phyloP scores from a whole-genome alignment of 306 rosid genomes.

The Spatholobus suberectus region DNA sequence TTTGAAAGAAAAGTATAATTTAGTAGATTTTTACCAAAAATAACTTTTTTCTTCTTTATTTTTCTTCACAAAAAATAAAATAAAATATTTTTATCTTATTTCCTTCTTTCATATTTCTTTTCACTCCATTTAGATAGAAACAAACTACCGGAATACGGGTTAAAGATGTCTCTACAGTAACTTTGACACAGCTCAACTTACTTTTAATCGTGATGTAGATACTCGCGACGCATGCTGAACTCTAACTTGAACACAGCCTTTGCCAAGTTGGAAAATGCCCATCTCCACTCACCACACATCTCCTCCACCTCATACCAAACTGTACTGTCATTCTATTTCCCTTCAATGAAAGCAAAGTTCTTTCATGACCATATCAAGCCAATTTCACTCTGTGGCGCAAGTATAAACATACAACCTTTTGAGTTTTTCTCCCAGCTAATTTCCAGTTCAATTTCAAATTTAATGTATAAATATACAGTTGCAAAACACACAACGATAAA shows the following conservation, averaged over 20 bases:
- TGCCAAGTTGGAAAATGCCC: not conserved
- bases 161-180: too few relatives aligned
- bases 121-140: too few relatives aligned
- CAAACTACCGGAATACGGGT: too few relatives aligned
- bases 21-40: too few relatives aligned
- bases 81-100: too few relatives aligned
- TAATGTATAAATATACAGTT: not conserved
- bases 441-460: not conserved
- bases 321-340: not conserved
- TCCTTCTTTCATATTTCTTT: too few relatives aligned
- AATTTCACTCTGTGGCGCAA: not conserved
- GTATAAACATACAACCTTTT: not conserved
- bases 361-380: not conserved
- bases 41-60: too few relatives aligned
- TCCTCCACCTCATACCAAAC: not conserved
- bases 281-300: not conserved
- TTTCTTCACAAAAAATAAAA: too few relatives aligned
- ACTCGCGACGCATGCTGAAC: not conserved
- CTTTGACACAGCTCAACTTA: not conserved
- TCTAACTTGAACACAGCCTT: not conserved
- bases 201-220: not conserved
- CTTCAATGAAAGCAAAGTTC: too few relatives aligned
- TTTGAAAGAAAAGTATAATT: too few relatives aligned
- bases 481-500: not conserved
- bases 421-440: not conserved